Evolutionary conservation across 1,284 basidiomycete species (phyloP).

Genomic region (Schizophyllum commune): DNA sequence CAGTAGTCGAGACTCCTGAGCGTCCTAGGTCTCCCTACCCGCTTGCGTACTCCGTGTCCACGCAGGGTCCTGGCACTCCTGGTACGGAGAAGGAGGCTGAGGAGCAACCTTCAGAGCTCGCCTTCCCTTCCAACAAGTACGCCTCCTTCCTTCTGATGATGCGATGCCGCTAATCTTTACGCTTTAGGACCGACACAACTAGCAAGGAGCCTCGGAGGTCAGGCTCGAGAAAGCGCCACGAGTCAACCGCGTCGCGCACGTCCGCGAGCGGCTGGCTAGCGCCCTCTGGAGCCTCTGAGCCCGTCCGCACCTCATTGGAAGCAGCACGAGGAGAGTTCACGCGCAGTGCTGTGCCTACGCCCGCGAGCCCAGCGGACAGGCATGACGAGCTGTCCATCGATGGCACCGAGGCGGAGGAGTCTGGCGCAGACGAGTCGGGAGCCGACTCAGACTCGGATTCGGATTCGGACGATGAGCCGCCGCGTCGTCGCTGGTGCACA

Average conservation of each 20-base stretch:
- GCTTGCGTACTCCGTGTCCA: slow-evolving; percentile 28
- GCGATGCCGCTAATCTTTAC: neutral
- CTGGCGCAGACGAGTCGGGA: neutral
- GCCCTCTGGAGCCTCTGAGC: neutral
- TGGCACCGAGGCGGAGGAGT: neutral
- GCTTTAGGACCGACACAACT: neutral
- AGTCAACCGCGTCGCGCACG: neutral
- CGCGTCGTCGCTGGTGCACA: neutral
- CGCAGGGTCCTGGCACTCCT: slow-evolving; percentile 21
- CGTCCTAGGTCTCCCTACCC: slow-evolving; percentile 28
- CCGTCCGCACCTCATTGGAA: neutral
- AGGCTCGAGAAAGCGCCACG: neutral
- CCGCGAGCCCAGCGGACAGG: neutral
- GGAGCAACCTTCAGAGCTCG: neutral
- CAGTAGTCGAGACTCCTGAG: slow-evolving; percentile 11
- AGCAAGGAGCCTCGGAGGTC: neutral
- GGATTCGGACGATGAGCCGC: neutral
- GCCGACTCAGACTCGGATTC: neutral
- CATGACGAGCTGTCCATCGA: neutral
- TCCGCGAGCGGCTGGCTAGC: neutral
- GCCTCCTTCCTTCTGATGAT: neutral
- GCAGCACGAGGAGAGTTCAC: neutral
- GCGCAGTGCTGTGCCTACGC: neutral
- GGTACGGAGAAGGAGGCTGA: neutral
- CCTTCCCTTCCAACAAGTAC: neutral